Evolutionary conservation across 1,139 yeast species (phyloP), one percentile per base, ranked within the genome.

Genomic region (Taphrina wiesneri): DNA sequence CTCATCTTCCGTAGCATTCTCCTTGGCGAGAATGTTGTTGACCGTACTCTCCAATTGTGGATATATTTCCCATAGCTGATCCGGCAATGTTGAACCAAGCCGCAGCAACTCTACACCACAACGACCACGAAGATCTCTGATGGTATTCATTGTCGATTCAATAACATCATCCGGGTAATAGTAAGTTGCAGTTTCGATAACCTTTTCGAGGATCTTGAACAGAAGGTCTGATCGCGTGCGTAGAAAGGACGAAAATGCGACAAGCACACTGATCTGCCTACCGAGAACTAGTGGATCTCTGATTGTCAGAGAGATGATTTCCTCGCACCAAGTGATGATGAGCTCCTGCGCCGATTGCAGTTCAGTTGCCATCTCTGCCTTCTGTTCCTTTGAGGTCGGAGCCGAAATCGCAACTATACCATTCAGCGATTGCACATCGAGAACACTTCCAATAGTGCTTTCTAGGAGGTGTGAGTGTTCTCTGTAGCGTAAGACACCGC

Each of bases 401-500:
- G 30, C 15, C 6, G 54, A 13, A 9, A 32, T 25, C 15, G 56
- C 32, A 1, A 52, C 45, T n/a, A 52, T 19, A 15, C 54, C 54
- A 23, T 26, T 49, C 28, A 52, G 43, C 17, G 45, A 34, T 41
- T 17, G 36, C 6, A 39, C 25, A 17, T 30, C 34, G 2, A 17
- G 28, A 5, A 30, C 54, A 17, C 13, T 53, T 26, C 57, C 62
- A 19, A 25, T 21, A 1, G 53, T 56, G n/a, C 39, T 34, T 5
- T 46, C 63, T 17, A 34, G 15, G 4, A 30, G 41, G 34, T 32
- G 43, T 15, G 21, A 46, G n/a, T 47, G 60, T 19, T 73, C 64
- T 28, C 91, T 86, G 98, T 99, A 93, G 73, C 99, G 83, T n/a
- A 95, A 86, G 45, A 95, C 87, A 46, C 99, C 99, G 69, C 96